Evolutionary conservation across 192 early-diverging fungal genomes (phyloP).

Genomic region (Geranomyces michiganensis): DNA sequence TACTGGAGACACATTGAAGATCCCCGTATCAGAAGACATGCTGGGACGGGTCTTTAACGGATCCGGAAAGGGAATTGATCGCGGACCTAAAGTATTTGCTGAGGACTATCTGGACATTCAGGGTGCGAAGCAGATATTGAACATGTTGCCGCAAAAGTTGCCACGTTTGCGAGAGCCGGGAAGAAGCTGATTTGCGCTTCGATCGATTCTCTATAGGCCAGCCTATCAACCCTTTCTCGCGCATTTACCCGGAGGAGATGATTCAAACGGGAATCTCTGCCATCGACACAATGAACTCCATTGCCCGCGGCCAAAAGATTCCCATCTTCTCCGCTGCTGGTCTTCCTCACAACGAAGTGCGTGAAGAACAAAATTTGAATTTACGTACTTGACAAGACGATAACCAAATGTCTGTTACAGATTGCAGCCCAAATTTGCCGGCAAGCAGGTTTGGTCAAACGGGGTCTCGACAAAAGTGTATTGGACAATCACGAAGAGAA

Average conservation of each 20-base stretch:
- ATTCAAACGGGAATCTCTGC: conserved; percentile 99
- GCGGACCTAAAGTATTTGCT: conserved; percentile 99
- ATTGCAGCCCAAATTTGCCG: conserved; percentile 99
- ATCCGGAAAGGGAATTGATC: conserved; percentile 97
- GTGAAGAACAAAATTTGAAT: neutral
- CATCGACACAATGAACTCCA: conserved; percentile 99
- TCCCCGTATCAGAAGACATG: conserved; percentile 99
- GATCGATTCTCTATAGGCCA: conserved; percentile 56
- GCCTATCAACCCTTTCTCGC: conserved; percentile 99
- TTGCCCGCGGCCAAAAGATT: conserved; percentile 99
- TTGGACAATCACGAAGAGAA: conserved; percentile 97
- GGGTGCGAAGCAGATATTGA: conserved; percentile 46
- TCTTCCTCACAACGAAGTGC: conserved; percentile 95
- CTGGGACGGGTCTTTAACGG: conserved; percentile 99
- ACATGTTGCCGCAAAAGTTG: neutral
- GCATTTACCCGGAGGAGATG: conserved; percentile 99
- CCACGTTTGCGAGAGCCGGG: neutral
- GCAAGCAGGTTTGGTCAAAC: conserved; percentile 95
- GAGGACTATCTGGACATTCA: conserved; percentile 98
- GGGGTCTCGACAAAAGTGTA: conserved; percentile 82
- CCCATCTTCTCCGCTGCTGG: conserved; percentile 99
- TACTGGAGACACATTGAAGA: conserved; percentile 92
- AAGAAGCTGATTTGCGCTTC: neutral
- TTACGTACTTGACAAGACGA: neutral
- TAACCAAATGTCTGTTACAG: conserved; percentile 41